Evolutionary conservation across 2,329 filamentous ascomycete genomes (phyloP).

Genomic region (Xylariaceae sp.): DNA sequence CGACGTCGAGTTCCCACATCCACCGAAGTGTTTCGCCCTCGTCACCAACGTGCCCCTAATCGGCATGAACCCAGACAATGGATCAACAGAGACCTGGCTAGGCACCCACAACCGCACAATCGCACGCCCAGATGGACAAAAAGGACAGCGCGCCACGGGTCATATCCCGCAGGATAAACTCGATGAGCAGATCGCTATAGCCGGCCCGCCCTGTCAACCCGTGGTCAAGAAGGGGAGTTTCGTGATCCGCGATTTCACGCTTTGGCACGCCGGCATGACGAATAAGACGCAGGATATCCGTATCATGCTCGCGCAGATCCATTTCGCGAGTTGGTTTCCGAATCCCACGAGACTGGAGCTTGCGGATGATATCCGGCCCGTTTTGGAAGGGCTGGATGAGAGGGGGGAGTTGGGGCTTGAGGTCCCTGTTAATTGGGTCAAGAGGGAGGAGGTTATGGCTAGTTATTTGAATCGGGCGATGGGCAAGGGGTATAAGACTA

Average conservation of each 20-base stretch:
- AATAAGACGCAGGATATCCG: constrained; percentile 48
- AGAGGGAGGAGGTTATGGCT: constrained; percentile 37
- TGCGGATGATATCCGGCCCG: constrained; percentile 42
- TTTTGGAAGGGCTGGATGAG: constrained; percentile 37
- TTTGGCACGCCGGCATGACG: constrained; percentile 62
- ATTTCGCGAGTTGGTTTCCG: constrained; percentile 53
- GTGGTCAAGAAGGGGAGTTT: constrained; percentile 49
- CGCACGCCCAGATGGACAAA: constrained; percentile 38
- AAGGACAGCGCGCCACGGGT: constrained; percentile 49
- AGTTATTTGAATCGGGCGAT: constrained; percentile 52
- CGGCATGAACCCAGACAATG: constrained; percentile 47
- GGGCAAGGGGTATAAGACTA: constrained; percentile 58
- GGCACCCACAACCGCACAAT: constrained; percentile 44
- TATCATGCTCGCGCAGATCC: constrained; percentile 57
- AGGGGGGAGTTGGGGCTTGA: constrained; percentile 37
- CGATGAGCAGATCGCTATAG: constrained; percentile 33
- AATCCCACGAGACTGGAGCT: constrained; percentile 54
- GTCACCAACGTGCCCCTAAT: constrained; percentile 51
- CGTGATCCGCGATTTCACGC: constrained; percentile 53
- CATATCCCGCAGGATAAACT: constrained; percentile 42
- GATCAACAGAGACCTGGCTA: constrained; percentile 54
- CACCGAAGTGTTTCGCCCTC: constrained; percentile 49
- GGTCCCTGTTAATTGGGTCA: constrained; percentile 47
- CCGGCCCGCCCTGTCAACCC: constrained; percentile 45
- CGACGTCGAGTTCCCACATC: constrained; percentile 55